phyloP scores from a whole-genome alignment of 768 basidiomycete species.

The Lactifluus hygrophoroides region DNA sequence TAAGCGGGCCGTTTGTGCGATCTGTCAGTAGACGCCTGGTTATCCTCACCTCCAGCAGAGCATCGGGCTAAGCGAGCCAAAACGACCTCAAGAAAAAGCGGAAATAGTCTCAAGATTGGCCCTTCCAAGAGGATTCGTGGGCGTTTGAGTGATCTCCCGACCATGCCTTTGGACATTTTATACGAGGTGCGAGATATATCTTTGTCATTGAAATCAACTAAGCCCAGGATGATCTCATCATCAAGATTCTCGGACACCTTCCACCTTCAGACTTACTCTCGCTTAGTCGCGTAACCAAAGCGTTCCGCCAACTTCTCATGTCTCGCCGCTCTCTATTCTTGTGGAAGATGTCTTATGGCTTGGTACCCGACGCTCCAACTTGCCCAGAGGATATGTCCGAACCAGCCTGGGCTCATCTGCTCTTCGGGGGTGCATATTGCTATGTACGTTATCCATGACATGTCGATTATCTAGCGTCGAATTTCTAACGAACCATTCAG shows the following conservation, averaged over 20 bases:
- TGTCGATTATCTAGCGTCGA: neutral
- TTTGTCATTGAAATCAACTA: neutral
- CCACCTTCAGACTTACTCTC: constrained; percentile 27
- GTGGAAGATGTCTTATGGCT: constrained; percentile 21
- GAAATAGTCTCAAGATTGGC: neutral
- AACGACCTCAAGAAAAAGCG: neutral
- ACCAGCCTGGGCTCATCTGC: constrained; percentile 14
- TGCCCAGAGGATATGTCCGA: constrained; percentile 14
- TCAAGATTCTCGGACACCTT: constrained; percentile 26
- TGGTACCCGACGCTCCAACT: constrained; percentile 1
- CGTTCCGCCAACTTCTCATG: constrained; percentile 26
- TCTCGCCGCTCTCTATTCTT: constrained; percentile 19
- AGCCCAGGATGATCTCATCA: neutral
- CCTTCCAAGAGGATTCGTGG: constrained; percentile 1
- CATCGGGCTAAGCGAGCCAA: neutral
- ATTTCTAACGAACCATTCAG: neutral
- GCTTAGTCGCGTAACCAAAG: constrained; percentile 26
- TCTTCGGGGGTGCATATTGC: constrained; percentile 15
- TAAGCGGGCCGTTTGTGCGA: neutral
- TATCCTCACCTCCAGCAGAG: neutral
- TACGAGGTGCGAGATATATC: constrained; percentile 21
- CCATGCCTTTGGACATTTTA: constrained; percentile 26
- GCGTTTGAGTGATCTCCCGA: constrained; percentile 13
- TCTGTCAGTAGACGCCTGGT: neutral
- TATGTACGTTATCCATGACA: neutral